Base-by-base conservation (phyloP, 208 protist genomes). In the Leishmania arabica region DNA sequence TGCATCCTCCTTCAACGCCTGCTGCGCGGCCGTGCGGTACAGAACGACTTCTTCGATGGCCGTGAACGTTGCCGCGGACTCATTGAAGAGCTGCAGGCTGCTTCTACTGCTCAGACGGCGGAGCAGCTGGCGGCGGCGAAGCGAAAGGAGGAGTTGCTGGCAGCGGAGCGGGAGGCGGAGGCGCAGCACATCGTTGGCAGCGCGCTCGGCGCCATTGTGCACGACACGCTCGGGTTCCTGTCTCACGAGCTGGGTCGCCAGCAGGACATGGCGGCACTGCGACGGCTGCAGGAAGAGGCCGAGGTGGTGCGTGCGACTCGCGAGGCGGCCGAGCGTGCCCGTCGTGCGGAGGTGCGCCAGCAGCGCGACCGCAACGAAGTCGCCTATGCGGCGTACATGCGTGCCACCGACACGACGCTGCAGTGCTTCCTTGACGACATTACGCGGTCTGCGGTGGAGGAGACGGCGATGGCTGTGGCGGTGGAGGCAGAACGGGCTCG, bases 21-120 rank as follows among this genome's bases (percentile, higher is more conserved):
- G 72, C 83, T 99, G 27, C 93, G 97, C 60, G 97, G 97, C 34
- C 91, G 97, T 56, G 95, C 97, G 4, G 96, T 97, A 66, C 95
- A 99, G 88, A 98, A 97, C 82, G 94, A 97, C 86, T 98, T 98
- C 89, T 98, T 97, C 83, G 97, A 99, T 71, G 97, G 97, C 31
- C 97, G 97, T 72, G 96, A 98, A 85, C 90, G 96, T 21, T 97
- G 95, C 85, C 89, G 93, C 68, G 95, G 94, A 19, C 93, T 98
- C 56, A 98, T 98, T 66, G 90, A 94, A 72, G 96, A 98, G 80
- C 82, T 98, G 80, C 95, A 98, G 90, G 95, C 93, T 2, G 96
- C 95, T 42, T 96, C 92, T 24, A 91, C 93, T 73, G 95, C 94
- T 17, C 96, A 97, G 80, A 88, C 90, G n/a, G 90, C 88, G 34